Evolutionary conservation across 164 flowering plant species (phyloP).

Genomic region (Piper longum): DNA sequence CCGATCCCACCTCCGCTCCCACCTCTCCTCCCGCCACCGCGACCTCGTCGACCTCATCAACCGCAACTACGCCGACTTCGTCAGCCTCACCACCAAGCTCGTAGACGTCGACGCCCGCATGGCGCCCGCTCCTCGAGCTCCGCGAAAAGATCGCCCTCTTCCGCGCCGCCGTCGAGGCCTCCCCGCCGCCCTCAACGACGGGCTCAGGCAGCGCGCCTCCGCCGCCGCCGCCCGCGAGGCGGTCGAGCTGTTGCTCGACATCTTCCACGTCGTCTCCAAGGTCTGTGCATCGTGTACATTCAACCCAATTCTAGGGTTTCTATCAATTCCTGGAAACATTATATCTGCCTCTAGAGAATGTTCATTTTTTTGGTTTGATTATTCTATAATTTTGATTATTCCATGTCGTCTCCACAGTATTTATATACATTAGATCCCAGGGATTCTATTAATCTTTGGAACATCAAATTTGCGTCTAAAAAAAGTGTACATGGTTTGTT

Average conservation of each 20-base stretch:
- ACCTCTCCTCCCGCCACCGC: slow-evolving; percentile 43
- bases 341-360: too few species aligned
- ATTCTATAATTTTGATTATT: too few species aligned
- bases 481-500: too few species aligned
- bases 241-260: slow-evolving; percentile 73
- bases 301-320: too few species aligned
- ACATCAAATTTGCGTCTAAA: too few species aligned
- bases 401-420: too few species aligned
- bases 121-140: slow-evolving; percentile 75
- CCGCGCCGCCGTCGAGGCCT: slow-evolving; percentile 15
- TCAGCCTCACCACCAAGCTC: slow-evolving; percentile 83
- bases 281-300: slow-evolving; percentile 13
- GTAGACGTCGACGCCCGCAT: slow-evolving; percentile 77
- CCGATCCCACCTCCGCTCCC: slow-evolving; percentile 16
- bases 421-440: too few species aligned
- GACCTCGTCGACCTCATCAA: slow-evolving; percentile 90
- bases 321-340: too few species aligned
- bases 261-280: slow-evolving; percentile 94
- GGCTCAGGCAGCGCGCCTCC: slow-evolving; percentile 59
- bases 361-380: too few species aligned
- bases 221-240: slow-evolving; percentile 70
- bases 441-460: too few species aligned
- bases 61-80: slow-evolving; percentile 85
- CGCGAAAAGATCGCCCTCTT: slow-evolving; percentile 54
- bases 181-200: slow-evolving; percentile 28